phyloP scores from a whole-genome alignment of 208 protist species.

The Spongospora subterranea region DNA sequence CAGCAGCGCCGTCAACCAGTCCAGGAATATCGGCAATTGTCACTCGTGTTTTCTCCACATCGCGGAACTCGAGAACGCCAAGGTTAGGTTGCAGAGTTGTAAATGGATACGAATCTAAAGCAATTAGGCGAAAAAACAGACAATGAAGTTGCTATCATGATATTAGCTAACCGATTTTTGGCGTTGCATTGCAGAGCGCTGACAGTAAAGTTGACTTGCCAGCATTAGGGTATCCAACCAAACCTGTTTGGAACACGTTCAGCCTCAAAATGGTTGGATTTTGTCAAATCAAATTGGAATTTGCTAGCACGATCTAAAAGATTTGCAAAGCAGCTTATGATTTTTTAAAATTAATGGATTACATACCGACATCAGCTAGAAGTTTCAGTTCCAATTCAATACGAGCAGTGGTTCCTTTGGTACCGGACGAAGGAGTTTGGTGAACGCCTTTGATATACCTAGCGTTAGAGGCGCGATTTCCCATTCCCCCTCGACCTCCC shows the following conservation, averaged over 20 bases:
- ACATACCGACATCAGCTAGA: conserved; percentile 74
- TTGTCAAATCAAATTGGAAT: neutral
- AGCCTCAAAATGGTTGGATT: neutral
- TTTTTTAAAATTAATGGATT: neutral
- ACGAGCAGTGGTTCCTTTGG: neutral
- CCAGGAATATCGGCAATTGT: conserved; percentile 76
- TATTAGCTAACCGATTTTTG: conserved; percentile 69
- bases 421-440: neutral
- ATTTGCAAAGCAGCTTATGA: neutral
- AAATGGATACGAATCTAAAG: conserved; percentile 66
- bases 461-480: conserved; percentile 24
- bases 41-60: neutral
- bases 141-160: neutral
- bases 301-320: neutral
- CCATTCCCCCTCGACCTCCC: conserved; percentile 52
- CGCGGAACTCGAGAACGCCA: conserved; percentile 63
- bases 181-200: conserved; percentile 69
- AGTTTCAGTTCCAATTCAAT: conserved; percentile 76
- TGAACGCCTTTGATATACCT: conserved; percentile 3
- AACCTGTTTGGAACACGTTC: conserved; percentile 58
- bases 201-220: conserved; percentile 70
- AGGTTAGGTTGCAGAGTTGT: conserved; percentile 77
- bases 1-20: conserved; percentile 60
- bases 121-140: neutral
- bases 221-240: conserved; percentile 80